phyloP scores from a whole-genome alignment of 2,329 filamentous ascomycete species.

The Pseudogymnoascus sp. region DNA sequence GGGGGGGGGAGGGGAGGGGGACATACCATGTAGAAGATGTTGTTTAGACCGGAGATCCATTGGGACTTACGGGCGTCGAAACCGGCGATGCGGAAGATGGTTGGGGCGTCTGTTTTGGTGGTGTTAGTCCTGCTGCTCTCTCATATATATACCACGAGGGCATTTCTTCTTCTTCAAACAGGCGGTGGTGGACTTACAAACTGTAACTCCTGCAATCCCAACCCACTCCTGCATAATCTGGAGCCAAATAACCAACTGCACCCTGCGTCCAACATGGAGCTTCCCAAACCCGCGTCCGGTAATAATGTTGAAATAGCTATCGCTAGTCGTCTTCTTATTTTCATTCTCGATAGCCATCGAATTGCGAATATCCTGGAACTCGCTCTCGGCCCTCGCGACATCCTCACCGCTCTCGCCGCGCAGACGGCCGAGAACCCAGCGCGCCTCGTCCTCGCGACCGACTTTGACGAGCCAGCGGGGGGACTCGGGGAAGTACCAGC shows the following conservation, averaged over 20 bases:
- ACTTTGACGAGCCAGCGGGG: slow-evolving; percentile 60
- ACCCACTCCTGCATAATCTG: slow-evolving; percentile 66
- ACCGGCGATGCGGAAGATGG: slow-evolving; percentile 59
- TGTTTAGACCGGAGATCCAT: slow-evolving; percentile 54
- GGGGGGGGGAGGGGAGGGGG: too few species aligned
- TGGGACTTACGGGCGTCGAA: slow-evolving; percentile 52
- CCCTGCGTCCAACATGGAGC: slow-evolving; percentile 57
- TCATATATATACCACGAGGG: too few species aligned
- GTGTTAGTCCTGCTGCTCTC: neutral
- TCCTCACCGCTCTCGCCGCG: slow-evolving; percentile 51
- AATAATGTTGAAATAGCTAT: slow-evolving; percentile 30
- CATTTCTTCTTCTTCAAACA: too few species aligned
- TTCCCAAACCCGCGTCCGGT: slow-evolving; percentile 32
- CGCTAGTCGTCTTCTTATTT: slow-evolving; percentile 44
- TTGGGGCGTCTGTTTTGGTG: slow-evolving; percentile 10
- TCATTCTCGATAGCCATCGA: slow-evolving; percentile 55
- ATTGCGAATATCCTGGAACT: slow-evolving; percentile 60
- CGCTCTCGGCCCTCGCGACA: slow-evolving; percentile 45
- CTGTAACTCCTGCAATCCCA: slow-evolving; percentile 60
- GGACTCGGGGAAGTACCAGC: slow-evolving; percentile 64
- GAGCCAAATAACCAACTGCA: slow-evolving; percentile 63
- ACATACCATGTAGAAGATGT: slow-evolving; percentile 46
- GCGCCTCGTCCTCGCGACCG: slow-evolving; percentile 58
- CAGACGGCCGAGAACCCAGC: slow-evolving; percentile 55
- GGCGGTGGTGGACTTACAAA: slow-evolving; percentile 39